Evolutionary conservation across 371 early-diverging fungal genomes (phyloP).

Genomic region (Phascolomyces articulosus): DNA sequence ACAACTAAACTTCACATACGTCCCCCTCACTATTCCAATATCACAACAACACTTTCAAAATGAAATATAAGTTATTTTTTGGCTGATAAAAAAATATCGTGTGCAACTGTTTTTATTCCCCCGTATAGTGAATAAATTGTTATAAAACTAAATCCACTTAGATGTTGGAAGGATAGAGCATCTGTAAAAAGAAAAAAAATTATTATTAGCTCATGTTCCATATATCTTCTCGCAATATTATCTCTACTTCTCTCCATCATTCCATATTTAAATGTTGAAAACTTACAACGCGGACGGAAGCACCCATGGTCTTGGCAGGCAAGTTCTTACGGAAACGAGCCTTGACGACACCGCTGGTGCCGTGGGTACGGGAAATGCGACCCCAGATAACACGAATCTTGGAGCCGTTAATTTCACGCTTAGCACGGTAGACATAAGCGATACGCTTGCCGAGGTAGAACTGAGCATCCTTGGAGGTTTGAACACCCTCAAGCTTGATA

Average conservation of each 20-base stretch:
- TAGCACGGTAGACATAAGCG: constrained; percentile 85
- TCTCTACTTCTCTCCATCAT: background rate
- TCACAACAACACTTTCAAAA: too few species aligned
- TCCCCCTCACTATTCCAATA: too few species aligned
- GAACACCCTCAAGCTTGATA: constrained; percentile 92
- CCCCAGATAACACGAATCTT: constrained; percentile 98
- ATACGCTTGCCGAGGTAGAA: constrained; percentile 94
- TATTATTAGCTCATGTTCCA: background rate
- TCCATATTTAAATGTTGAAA: background rate
- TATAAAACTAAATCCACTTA: constrained; percentile 40
- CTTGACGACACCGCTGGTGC: constrained; percentile 94
- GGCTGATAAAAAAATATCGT: constrained; percentile 7
- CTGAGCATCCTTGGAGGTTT: constrained; percentile 82
- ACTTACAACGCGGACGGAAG: constrained; percentile 89
- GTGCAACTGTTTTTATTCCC: constrained; percentile 8
- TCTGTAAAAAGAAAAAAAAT: constrained; percentile 46
- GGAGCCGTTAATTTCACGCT: constrained; percentile 88
- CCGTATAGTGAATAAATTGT: constrained; percentile 10
- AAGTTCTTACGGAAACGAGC: constrained; percentile 97
- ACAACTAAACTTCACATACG: too few species aligned
- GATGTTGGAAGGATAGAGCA: constrained; percentile 94
- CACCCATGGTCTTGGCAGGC: constrained; percentile 93
- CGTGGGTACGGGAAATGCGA: constrained; percentile 93
- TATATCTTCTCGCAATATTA: background rate
- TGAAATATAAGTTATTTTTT: background rate